These are phyloP conservation scores for Fusarium denticulatum DNA, from an alignment of 2,329 filamentous ascomycete genomes.

Conservation along the genomic window DNA sequence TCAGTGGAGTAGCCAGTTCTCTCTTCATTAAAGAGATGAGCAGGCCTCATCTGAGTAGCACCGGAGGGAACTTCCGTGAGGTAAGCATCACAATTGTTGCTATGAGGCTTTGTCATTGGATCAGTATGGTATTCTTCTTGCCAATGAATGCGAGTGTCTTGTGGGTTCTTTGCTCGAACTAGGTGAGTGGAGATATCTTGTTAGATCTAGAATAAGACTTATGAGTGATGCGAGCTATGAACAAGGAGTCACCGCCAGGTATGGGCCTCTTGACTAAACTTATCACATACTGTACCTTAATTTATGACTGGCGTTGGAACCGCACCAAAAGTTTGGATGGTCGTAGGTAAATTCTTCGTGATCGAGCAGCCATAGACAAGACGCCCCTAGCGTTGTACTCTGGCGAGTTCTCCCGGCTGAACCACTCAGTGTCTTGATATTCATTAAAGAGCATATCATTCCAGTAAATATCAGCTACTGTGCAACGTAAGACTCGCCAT, in stretches of 20 bases:
- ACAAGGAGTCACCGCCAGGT: too few species aligned
- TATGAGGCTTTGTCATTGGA: neutral
- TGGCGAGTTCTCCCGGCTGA: neutral
- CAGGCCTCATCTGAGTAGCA: neutral
- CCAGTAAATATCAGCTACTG: neutral
- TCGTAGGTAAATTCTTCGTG: neutral
- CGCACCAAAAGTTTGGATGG: neutral
- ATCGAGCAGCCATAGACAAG: neutral
- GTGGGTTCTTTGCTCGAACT: neutral
- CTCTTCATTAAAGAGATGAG: neutral
- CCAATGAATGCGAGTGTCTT: neutral
- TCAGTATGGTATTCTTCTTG: neutral
- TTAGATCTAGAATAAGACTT: neutral
- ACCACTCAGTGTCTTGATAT: neutral
- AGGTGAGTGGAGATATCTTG: neutral
- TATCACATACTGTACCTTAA: neutral
- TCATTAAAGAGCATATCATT: neutral
- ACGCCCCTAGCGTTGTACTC: neutral
- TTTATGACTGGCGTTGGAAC: neutral
- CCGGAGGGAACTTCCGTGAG: neutral
- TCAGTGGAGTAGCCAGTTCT: neutral
- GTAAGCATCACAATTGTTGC: neutral
- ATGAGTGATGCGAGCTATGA: neutral
- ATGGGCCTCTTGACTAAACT: neutral
- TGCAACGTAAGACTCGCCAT: neutral